A percentile compares a stretch with the other conserved stretches of the same genome.
Conservation (phyloP, 2,329 filamentous ascomycete genomes). For the Cercospora berteroae region DNA sequence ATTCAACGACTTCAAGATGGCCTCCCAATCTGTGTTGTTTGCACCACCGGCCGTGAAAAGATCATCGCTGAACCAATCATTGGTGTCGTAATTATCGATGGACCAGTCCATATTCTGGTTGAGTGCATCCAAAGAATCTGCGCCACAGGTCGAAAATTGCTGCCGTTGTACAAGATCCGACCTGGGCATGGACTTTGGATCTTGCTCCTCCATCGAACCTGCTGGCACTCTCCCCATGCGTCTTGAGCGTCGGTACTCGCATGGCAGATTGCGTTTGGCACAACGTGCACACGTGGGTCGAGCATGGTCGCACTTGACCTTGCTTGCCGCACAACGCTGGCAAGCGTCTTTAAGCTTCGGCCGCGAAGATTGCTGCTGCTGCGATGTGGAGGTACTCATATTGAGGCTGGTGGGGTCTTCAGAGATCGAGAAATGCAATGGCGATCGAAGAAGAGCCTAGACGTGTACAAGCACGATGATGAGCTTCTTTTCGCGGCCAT, state of each 20-base stretch:
- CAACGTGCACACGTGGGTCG: not conserved
- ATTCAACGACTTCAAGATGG: not conserved
- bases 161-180: not conserved
- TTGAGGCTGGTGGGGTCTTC: not conserved
- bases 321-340: not conserved
- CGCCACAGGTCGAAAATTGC: not conserved
- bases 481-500: not conserved
- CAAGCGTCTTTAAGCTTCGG: not conserved
- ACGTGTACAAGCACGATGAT: not conserved
- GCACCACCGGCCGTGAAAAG: not conserved
- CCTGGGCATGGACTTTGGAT: not conserved
- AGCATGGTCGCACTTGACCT: not conserved
- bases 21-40: not conserved
- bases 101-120: not conserved
- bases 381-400: not conserved
- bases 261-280: not conserved
- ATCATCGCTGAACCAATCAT: not conserved
- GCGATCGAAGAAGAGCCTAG: not conserved
- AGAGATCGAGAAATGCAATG: not conserved
- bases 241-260: not conserved
- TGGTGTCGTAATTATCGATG: not conserved
- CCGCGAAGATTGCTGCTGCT: not conserved
- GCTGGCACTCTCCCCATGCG: not conserved
- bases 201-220: not conserved
- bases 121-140: not conserved